Base-by-base conservation (phyloP, 805 yeast genomes). In the Myxozyma geophila region DNA sequence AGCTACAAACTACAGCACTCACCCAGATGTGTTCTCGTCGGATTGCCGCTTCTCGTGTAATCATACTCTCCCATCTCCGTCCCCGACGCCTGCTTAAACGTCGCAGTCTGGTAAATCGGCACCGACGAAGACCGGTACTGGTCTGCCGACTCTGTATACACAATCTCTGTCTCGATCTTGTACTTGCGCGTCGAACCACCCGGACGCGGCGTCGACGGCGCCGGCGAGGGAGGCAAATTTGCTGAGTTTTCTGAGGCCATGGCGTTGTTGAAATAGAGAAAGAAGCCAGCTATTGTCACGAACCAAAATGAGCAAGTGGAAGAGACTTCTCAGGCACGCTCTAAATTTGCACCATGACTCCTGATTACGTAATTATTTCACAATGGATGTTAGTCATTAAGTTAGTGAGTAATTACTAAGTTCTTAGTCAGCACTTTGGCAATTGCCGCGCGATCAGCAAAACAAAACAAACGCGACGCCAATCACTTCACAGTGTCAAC, bases 91-190 rank as follows among this genome's bases (percentile, higher is more conserved):
- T 90, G 95, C 76, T 91, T 92, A 80, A 92, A 92, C 6, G 98
- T 92, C n/a, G 98, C 96, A 0, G 95, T 85, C 75, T 90, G 96
- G 77, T 92, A 92, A 47, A 92, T 80, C 3, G 98, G 98, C 10
- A 96, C 90, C 35, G 88, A 87, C 5, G 95, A 87, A 1, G 97
- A 85, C 67, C 87, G 85, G 79, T 86, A 83, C 71, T 85, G 87
- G 76, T 92, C 98, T 2, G 78, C 71, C 70, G 86, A 81, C 67
- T 82, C 83, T 52, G 85, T 76, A 65, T 79, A 81, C 36, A 89
- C 92, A 59, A 89, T 80, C 72, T 88, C 89, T 8, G 96, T 89
- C 70, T 87, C 90, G 47, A 88, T 72, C 53, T 81, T 78, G 75
- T 85, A 86, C 48, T 50, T 41, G 35, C 62, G 59, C 40, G 78